A percentile compares a stretch with the other conserved stretches of the same genome.
phyloP scores from a whole-genome alignment of 768 basidiomycete genomes.

The Phylloporus arenicola region DNA sequence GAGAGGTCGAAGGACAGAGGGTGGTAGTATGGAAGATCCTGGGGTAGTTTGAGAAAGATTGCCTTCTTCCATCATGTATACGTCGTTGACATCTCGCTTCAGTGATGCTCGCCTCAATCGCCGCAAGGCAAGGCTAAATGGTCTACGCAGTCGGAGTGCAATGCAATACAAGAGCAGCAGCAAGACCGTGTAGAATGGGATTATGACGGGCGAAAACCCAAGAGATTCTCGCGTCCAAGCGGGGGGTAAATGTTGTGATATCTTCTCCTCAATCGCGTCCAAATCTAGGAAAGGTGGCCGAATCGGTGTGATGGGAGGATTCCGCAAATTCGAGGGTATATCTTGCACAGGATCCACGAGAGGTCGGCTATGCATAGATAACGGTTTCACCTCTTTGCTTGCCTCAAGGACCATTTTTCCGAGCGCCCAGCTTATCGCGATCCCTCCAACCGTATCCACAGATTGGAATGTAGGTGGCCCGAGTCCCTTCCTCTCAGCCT shows the following conservation, averaged over 20 bases:
- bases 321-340: conserved; percentile 45
- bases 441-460: conserved; percentile 84
- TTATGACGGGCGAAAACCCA: conserved; percentile 66
- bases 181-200: conserved; percentile 50
- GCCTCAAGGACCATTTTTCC: conserved; percentile 99
- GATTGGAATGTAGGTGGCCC: conserved; percentile 86
- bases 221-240: conserved; percentile 59
- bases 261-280: conserved; percentile 54
- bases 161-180: conserved; percentile 40
- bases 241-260: conserved; percentile 63
- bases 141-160: conserved; percentile 54
- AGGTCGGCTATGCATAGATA: conserved; percentile 44
- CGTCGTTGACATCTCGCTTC: conserved; percentile 25
- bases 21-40: conserved; percentile 15
- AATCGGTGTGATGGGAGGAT: conserved; percentile 53
- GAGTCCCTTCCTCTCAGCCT: conserved; percentile 80
- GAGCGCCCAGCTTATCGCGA: conserved; percentile 95
- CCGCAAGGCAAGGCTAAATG: conserved; percentile 41
- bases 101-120: conserved; percentile 41
- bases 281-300: conserved; percentile 58
- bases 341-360: conserved; percentile 72
- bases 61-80: conserved; percentile 48
- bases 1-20: conserved; percentile 25
- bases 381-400: conserved; percentile 70
- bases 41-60: conserved; percentile 6